Evolutionary conservation across 169 alveolate species (phyloP), one percentile per base, ranked within the genome.

Genomic region (Plasmodium reichenowi): DNA sequence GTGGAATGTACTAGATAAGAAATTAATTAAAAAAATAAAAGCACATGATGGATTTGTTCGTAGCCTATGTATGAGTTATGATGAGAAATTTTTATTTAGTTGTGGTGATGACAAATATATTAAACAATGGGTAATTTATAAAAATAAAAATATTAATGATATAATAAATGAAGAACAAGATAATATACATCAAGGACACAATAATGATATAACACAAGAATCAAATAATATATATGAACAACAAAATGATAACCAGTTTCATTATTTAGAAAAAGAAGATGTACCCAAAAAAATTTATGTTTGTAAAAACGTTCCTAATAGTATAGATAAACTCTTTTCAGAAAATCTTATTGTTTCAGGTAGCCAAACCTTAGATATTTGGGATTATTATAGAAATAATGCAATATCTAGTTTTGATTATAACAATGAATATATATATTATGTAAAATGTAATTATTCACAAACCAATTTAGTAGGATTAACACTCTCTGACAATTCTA

Each of bases 1-100:
- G 70, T 98, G 99, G 99, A 98, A 98, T 93, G 72, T 98, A 63
- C 94, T 97, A 1, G 89, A 94, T 56, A 91, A 97, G 90, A 94
- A 93, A 80, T 94, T 98, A 68, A 92, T 96, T 70, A 86, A 88
- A 88, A 89, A 94, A 54, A 87, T 98, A 15, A 95, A 97, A 74
- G 98, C 99, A 9, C 99, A 98, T 93, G 97, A 97, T 52, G 98
- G 99, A 59, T 96, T 96, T 89, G 99, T 98, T 13, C 95, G 98
- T 88, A 99, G 99, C 2, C 86, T 96, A 74, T 89, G 96, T 72
- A 90, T 93, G 5, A 95, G 96, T 32, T 72, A 74, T 43, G 93
- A 93, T 15, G 98, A 96, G 64, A 88, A 92, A 47, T 72, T 78
- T 15, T 87, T 96, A 24, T 94, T 94, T 58, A 92, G 97, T n/a